These are phyloP conservation scores for Globisporangium nagaii DNA, from an alignment of 352 stramenopile species.

Conservation along the genomic window DNA sequence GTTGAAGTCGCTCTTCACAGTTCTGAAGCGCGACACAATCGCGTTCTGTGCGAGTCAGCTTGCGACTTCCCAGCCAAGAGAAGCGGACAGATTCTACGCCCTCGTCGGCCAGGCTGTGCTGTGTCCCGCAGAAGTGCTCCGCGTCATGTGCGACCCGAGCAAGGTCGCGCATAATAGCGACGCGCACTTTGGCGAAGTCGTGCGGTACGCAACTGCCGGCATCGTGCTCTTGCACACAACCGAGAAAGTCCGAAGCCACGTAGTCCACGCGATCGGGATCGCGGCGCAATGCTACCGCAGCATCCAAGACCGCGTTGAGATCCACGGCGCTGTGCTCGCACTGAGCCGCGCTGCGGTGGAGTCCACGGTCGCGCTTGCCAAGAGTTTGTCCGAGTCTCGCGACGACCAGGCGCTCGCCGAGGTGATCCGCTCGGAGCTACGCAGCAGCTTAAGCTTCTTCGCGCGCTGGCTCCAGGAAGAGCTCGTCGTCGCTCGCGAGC, in stretches of 20 bases:
- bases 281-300: slow-evolving; percentile 28
- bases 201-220: slow-evolving; percentile 34
- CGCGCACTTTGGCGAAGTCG: slow-evolving; percentile 28
- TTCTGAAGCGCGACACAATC: slow-evolving; percentile 34
- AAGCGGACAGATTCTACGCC: slow-evolving; percentile 12
- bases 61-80: background rate
- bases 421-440: slow-evolving; percentile 20
- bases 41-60: slow-evolving; percentile 6
- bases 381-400: slow-evolving; percentile 14
- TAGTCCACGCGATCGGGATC: slow-evolving; percentile 30
- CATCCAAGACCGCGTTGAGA: slow-evolving; percentile 7
- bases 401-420: slow-evolving; percentile 1
- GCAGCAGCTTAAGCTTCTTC: slow-evolving; percentile 26
- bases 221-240: slow-evolving; percentile 53
- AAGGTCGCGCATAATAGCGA: slow-evolving; percentile 19
- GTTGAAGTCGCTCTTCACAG: slow-evolving; percentile 31
- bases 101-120: slow-evolving; percentile 30
- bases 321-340: slow-evolving; percentile 26
- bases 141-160: slow-evolving; percentile 33
- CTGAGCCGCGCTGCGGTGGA: slow-evolving; percentile 39
- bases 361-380: slow-evolving; percentile 33
- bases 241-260: slow-evolving; percentile 22
- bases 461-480: slow-evolving; percentile 37
- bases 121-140: slow-evolving; percentile 34
- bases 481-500: slow-evolving; percentile 20